Percentiles rank a stretch among this genome's conserved stretches.
Conservation (phyloP, 2,329 filamentous ascomycete species). For the Zymoseptoria brevis region DNA sequence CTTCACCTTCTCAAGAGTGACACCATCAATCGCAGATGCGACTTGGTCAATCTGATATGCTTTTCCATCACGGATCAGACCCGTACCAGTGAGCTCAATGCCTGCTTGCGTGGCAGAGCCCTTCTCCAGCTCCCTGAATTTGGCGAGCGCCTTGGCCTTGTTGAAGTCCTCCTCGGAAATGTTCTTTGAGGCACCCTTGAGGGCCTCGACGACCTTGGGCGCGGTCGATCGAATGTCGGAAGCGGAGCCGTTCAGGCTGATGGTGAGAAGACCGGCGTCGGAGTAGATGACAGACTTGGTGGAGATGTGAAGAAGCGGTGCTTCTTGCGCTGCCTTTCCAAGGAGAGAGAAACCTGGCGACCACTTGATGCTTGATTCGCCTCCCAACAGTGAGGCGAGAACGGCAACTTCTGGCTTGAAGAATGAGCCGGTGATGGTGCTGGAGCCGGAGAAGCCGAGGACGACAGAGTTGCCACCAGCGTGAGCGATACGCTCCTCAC, state of each 20-base stretch:
- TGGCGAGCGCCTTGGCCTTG: conserved; percentile 88
- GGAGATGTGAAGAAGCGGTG: conserved; percentile 58
- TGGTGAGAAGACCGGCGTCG: conserved; percentile 81
- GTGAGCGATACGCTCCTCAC: conserved; percentile 82
- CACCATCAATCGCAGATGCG: conserved; percentile 68
- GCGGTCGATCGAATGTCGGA: conserved; percentile 65
- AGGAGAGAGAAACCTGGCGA: conserved; percentile 85
- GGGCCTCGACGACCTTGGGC: conserved; percentile 66
- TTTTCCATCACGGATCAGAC: conserved; percentile 72
- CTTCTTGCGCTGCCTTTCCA: conserved; percentile 63
- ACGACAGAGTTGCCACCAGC: conserved; percentile 72
- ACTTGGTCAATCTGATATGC: conserved; percentile 75
- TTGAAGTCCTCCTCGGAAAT: conserved; percentile 76
- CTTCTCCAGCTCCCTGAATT: conserved; percentile 80
- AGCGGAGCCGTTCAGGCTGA: conserved; percentile 71
- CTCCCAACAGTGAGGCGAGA: conserved; percentile 80
- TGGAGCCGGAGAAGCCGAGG: conserved; percentile 86
- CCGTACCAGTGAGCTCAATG: conserved; percentile 75
- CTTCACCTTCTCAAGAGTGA: conserved; percentile 79
- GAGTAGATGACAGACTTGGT: conserved; percentile 82
- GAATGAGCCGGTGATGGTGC: conserved; percentile 59
- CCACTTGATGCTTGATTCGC: conserved; percentile 91
- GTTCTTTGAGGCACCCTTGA: conserved; percentile 67
- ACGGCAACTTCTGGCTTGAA: conserved; percentile 89
- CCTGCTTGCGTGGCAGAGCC: conserved; percentile 70